Evolutionary conservation across 148 eudicot species (phyloP).

Genomic region (Dysphania ambrosioides): DNA sequence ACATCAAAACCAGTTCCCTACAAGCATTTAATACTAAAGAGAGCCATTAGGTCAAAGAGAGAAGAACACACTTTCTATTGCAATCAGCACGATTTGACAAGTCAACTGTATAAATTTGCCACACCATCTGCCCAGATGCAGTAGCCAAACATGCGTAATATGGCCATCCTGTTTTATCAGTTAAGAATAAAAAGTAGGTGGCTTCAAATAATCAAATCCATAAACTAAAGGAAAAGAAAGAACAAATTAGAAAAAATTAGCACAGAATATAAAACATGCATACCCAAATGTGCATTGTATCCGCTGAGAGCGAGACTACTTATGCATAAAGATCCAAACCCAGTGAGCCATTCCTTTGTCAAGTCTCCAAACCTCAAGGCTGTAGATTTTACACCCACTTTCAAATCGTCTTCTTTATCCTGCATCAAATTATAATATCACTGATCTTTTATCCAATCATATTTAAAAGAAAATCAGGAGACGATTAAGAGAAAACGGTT

Average conservation of each 20-base stretch:
- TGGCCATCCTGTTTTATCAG: constrained; percentile 67
- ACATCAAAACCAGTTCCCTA: neutral
- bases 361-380: constrained; percentile 92
- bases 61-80: constrained; percentile 61
- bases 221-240: neutral
- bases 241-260: neutral
- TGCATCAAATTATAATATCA: constrained; percentile 24
- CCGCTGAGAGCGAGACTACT: constrained; percentile 77
- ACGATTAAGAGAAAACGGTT: neutral
- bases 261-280: neutral
- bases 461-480: neutral
- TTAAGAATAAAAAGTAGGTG: neutral
- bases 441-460: neutral
- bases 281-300: constrained; percentile 74
- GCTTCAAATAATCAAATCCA: neutral
- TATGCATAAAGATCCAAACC: constrained; percentile 76
- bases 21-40: neutral
- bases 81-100: constrained; percentile 76
- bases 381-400: constrained; percentile 90
- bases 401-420: constrained; percentile 91
- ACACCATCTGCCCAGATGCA: constrained; percentile 70
- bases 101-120: constrained; percentile 85
- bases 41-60: constrained; percentile 2
- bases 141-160: constrained; percentile 60
- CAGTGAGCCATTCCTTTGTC: constrained; percentile 69